Percentiles rank a stretch among this genome's conserved stretches.
Conservation (phyloP, 2,329 filamentous ascomycete genomes). For the Arthrobotrys entomopaga region DNA sequence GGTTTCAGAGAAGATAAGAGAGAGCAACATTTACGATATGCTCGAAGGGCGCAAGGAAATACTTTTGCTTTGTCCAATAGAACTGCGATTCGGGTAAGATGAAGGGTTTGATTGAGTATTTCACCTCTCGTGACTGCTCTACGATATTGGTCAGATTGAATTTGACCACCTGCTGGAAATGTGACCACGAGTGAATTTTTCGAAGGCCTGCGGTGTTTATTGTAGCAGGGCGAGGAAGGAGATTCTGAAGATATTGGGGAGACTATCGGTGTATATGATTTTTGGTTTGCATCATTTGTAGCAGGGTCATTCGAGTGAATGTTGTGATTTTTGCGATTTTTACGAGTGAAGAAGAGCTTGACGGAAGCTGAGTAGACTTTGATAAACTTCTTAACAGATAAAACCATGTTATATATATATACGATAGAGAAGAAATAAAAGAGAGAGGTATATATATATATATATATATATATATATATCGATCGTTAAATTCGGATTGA, state of each 20-base stretch:
- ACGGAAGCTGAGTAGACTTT: too few species aligned
- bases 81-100: constrained; percentile 42
- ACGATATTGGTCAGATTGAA: constrained; percentile 15
- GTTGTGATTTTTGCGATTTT: too few species aligned
- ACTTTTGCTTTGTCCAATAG: constrained; percentile 42
- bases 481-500: too few species aligned
- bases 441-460: too few species aligned
- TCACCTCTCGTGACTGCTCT: constrained; percentile 25
- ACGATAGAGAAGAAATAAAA: too few species aligned
- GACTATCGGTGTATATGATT: constrained; percentile 1
- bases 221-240: too few species aligned
- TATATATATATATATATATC: too few species aligned
- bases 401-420: too few species aligned
- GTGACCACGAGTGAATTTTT: constrained; percentile 12
- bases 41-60: constrained; percentile 32
- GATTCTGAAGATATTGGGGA: not conserved
- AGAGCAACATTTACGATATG: constrained; percentile 44
- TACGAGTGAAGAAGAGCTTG: too few species aligned
- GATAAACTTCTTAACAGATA: too few species aligned
- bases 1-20: constrained; percentile 24
- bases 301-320: too few species aligned
- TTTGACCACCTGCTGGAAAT: constrained; percentile 3
- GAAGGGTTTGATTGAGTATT: constrained; percentile 24
- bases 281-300: too few species aligned
- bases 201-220: not conserved